phyloP scores from a whole-genome alignment of 2,329 filamentous ascomycete species.

The Cladophialophora bantiana region DNA sequence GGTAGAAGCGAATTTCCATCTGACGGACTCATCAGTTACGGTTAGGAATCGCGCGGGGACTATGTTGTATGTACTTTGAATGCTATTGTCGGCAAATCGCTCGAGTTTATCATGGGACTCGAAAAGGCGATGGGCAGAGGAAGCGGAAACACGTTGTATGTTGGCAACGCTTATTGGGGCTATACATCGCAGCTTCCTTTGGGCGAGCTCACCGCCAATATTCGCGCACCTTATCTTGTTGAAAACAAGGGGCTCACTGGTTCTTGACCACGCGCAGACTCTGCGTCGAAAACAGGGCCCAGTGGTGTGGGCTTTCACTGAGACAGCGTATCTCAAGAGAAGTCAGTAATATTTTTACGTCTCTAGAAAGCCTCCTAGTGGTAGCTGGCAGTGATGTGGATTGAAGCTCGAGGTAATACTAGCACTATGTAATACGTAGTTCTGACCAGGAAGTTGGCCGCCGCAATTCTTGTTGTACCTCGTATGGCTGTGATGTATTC shows the following conservation, averaged over 20 bases:
- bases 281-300: background rate
- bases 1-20: background rate
- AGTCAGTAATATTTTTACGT: no score
- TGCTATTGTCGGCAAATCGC: background rate
- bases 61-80: background rate
- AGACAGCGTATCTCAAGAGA: background rate
- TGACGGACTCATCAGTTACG: background rate
- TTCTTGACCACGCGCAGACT: background rate
- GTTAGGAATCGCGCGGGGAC: background rate
- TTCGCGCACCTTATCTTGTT: background rate
- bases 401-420: background rate
- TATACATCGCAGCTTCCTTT: no score
- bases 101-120: background rate
- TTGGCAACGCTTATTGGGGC: background rate
- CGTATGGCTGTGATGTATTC: background rate
- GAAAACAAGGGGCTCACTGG: background rate
- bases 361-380: background rate
- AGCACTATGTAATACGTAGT: background rate
- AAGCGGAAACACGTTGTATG: background rate
- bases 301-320: background rate
- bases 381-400: background rate
- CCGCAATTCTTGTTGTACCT: background rate
- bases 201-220: background rate
- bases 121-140: background rate
- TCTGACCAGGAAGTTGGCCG: background rate